A percentile compares a stretch with the other conserved stretches of the same genome.
Evolutionary conservation across 345 rosid species (phyloP).

Genomic region (sweet orange (Citrus sinensis)): DNA sequence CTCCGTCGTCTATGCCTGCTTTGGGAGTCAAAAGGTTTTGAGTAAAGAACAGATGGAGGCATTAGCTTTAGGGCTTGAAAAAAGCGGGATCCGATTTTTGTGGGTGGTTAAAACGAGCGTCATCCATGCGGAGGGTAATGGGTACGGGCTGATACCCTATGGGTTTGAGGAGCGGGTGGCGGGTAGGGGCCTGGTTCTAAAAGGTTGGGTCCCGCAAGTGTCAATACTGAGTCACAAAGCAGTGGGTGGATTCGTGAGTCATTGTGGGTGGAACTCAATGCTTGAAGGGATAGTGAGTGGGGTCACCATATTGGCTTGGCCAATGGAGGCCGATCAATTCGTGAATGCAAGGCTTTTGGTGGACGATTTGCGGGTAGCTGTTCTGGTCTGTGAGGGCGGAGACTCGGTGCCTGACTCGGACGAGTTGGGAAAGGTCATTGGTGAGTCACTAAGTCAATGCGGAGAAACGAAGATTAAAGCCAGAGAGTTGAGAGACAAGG

Average conservation of each 20-base stretch:
- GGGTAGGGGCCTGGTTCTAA: constrained; percentile 28
- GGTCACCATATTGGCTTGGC: constrained; percentile 54
- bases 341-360: constrained; percentile 46
- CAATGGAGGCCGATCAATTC: constrained; percentile 72
- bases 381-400: constrained; percentile 46
- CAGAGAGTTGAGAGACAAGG: constrained; percentile 24
- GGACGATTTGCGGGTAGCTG: constrained; percentile 50
- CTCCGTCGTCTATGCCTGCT: constrained; percentile 58
- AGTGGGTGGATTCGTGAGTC: constrained; percentile 40
- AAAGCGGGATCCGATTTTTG: constrained; percentile 44
- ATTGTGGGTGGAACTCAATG: constrained; percentile 47
- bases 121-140: constrained; percentile 8
- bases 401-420: constrained; percentile 55
- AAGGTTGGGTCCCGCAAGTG: constrained; percentile 42
- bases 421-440: constrained; percentile 31
- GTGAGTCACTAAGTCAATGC: constrained; percentile 12
- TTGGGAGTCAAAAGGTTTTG: constrained; percentile 59
- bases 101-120: constrained; percentile 55
- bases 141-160: constrained; percentile 19
- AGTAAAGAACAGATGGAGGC: constrained; percentile 41
- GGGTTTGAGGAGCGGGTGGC: constrained; percentile 33
- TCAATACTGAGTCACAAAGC: constrained; percentile 28
- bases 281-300: constrained; percentile 47
- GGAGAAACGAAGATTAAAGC: constrained; percentile 25
- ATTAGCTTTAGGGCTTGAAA: constrained; percentile 51